Base-by-base conservation (phyloP, 1,139 yeast species). In the Lodderomyces pseudojiufengensis region DNA sequence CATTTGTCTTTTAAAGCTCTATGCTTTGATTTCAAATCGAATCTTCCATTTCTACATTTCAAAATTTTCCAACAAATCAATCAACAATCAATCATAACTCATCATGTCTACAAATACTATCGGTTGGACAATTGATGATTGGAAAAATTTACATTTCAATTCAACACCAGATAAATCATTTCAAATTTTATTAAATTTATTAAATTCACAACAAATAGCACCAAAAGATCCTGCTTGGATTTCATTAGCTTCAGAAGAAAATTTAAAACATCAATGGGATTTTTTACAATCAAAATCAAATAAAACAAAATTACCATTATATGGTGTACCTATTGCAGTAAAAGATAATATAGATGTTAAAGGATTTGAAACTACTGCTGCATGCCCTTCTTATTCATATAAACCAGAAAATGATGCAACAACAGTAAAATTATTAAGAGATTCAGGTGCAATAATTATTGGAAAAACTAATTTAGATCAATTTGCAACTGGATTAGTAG, bases 381-480 rank as follows among this genome's bases (percentile, higher is more conserved):
- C 96, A 3, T 92, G 97, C 57, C 96, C 97, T 0, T 73, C 92
- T 1, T 90, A 71, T 55, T 69, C 77, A 20, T 88, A 80, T 61
- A 45, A 54, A 2, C 90, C 97, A 2, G 56, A 61, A 28, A 65
- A 67, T 38, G 97, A 90, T 54, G 79, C 97, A 29, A 76, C 84
- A 13, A 75, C 84, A 7, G 96, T 88, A 9, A 59, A 64, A 18
- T 63, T 80, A 23, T 70, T 90, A 49, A 76, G 87, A 57, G 73
- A 71, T 13, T 84, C 88, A 21, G 97, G 97, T 51, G 97, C 97
- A 31, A 84, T 90, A 37, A 74, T 90, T 26, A 69, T 90, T 32
- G 97, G 97, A 39, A 90, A 90, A 58, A 90, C 97, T 41, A 90
- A 90, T 57, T 70, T 90, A 57, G 97, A 90, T 57, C 97, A 90